Evolutionary conservation across 2,329 filamentous ascomycete species (phyloP), one percentile per base, ranked within the genome.

Genomic region (Epichloe aotearoae): DNA sequence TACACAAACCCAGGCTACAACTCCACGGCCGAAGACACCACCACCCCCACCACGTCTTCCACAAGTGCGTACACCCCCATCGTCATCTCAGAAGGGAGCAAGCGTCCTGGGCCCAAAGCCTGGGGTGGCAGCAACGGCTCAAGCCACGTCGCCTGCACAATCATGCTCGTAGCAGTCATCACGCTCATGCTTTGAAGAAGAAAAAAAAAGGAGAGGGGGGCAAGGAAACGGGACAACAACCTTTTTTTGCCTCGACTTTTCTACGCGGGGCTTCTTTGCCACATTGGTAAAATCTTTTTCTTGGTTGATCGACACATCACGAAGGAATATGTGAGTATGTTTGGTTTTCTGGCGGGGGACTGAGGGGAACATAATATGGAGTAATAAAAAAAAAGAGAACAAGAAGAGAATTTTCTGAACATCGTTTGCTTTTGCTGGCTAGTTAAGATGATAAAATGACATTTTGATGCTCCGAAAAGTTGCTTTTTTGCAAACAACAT

Each of bases 81-180:
- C 49, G 54, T 64, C 46, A 56, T 63, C 46, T 69, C 67, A 26
- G 61, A 58, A 30, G 63, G 59, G 3, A 59, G 55, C 51, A 67
- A 66, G 59, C 61, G 62, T 52, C 59, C 61, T 2, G 59, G 63
- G 51, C 64, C 61, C 36, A 56, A 57, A 40, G 60, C 59, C 34
- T 63, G 61, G 51, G 61, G 59, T 5, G 55, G 55, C 23, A 56
- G 56, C 50, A 66, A 59, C 47, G 59, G 61, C 52, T 59, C 59
- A 19, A 61, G 64, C 53, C 62, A 64, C 50, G 57, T 69, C 26
- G 61, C 62, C 40, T 67, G 64, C 53, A 56, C 61, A 38, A 56
- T 70, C 55, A 63, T 72, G 63, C 56, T 70, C 49, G 52, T 68
- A 38, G 64, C 63, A 12, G 58, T 58, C 44, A 54, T 67, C 47